Evolutionary conservation across 2,329 filamentous ascomycete species (phyloP).

Genomic region (Triangularia verruculosa): DNA sequence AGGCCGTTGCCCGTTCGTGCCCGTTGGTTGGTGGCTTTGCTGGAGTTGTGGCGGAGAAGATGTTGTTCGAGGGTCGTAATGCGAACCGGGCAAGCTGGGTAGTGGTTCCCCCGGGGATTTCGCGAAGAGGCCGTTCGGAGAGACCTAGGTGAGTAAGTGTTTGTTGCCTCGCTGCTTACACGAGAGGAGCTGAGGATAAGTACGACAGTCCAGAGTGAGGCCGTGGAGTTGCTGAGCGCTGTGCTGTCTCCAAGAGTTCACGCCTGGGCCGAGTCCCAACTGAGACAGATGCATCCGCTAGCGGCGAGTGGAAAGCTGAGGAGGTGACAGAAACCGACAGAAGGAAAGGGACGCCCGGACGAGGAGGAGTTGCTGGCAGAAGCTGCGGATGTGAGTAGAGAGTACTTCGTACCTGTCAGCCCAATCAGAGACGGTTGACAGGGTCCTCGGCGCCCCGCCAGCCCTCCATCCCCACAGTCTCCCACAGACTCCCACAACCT

Average conservation of each 20-base stretch:
- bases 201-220: background rate
- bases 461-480: conserved; percentile 15
- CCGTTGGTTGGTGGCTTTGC: background rate
- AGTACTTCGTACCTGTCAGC: conserved; percentile 6
- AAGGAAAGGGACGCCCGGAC: conserved; percentile 25
- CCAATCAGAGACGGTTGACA: conserved; percentile 19
- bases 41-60: background rate
- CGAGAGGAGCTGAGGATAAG: conserved; percentile 2
- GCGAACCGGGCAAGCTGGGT: background rate
- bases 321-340: conserved; percentile 28
- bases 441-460: conserved; percentile 11
- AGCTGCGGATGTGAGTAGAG: conserved; percentile 1
- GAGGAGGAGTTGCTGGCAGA: conserved; percentile 12
- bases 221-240: background rate
- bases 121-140: background rate
- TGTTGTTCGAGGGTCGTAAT: background rate
- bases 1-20: background rate
- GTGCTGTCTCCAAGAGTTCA: background rate
- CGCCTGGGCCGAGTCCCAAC: conserved; percentile 3
- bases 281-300: conserved; percentile 19
- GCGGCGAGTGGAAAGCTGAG: conserved; percentile 13
- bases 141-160: conserved; percentile 1
- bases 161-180: background rate
- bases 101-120: background rate
- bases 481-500: no score